Evolutionary conservation across 2,329 filamentous ascomycete species (phyloP).

Genomic region (Trichoderma sp.): DNA sequence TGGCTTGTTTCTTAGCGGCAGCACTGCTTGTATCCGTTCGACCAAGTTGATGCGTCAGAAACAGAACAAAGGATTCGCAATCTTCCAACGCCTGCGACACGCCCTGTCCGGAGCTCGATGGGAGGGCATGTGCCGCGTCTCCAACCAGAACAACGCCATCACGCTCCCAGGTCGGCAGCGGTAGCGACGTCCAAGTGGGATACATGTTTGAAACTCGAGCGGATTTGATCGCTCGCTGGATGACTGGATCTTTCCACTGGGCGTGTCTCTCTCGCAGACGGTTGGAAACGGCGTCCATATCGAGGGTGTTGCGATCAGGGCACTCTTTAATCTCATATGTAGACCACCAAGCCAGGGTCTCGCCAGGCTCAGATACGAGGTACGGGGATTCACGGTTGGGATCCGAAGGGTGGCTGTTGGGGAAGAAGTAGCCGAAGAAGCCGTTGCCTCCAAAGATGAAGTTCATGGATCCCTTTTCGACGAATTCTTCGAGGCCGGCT

Average conservation of each 20-base stretch:
- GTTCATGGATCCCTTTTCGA: constrained; percentile 25
- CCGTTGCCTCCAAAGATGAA: constrained; percentile 26
- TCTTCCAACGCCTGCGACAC: constrained; percentile 25
- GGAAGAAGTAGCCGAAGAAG: constrained; percentile 26
- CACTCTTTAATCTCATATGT: constrained; percentile 22
- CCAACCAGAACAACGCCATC: constrained; percentile 25
- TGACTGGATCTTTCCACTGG: constrained; percentile 24
- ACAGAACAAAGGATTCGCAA: constrained; percentile 21
- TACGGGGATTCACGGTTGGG: constrained; percentile 23
- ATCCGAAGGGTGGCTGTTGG: constrained; percentile 18
- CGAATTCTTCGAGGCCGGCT: constrained; percentile 17
- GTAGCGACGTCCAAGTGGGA: constrained; percentile 24
- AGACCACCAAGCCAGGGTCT: constrained; percentile 25
- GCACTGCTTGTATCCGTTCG: background rate
- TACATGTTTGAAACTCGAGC: constrained; percentile 22
- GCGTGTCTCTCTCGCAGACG: constrained; percentile 22
- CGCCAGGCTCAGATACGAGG: constrained; percentile 21
- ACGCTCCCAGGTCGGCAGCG: constrained; percentile 25
- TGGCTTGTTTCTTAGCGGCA: constrained; percentile 14
- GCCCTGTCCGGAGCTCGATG: constrained; percentile 24
- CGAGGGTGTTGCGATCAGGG: constrained; percentile 19
- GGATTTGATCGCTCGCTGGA: constrained; percentile 19
- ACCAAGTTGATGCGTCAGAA: constrained; percentile 21
- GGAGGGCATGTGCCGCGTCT: constrained; percentile 26
- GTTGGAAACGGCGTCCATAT: constrained; percentile 22